These are phyloP conservation scores for Dalechampia spathulata DNA, from an alignment of 441 rosid species.

Conservation along the genomic window DNA sequence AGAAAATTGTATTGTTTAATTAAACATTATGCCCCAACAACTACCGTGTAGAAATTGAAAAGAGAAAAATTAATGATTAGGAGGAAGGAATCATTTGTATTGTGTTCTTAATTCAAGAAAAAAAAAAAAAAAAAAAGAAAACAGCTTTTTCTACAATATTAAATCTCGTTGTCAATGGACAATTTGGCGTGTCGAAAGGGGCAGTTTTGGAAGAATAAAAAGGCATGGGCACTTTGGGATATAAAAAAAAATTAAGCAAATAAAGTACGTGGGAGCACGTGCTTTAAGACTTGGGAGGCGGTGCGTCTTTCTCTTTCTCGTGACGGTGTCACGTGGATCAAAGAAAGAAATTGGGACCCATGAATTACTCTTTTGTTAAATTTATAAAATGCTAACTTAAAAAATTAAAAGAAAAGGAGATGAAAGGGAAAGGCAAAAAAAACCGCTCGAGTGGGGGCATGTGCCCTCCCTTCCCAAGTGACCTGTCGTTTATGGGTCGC, in stretches of 20 bases:
- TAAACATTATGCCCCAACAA: too few species aligned
- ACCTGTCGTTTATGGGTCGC: conserved; percentile 43
- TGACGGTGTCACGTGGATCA: conserved; percentile 55
- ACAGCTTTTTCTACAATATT: too few species aligned
- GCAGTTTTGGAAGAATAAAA: not conserved
- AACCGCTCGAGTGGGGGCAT: conserved; percentile 34
- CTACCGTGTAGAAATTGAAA: too few species aligned
- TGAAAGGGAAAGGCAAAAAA: conserved; percentile 1
- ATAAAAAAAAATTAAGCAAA: too few species aligned
- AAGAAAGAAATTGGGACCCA: conserved; percentile 21
- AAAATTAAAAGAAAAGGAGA: too few species aligned
- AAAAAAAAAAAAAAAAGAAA: too few species aligned
- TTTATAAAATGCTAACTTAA: too few species aligned
- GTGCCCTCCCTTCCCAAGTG: conserved; percentile 30
- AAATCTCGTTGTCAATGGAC: too few species aligned
- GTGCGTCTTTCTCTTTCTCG: conserved; percentile 36
- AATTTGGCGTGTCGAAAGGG: not conserved
- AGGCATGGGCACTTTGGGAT: not conserved
- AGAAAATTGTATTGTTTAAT: too few species aligned
- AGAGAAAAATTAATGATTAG: too few species aligned
- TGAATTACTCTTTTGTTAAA: not conserved
- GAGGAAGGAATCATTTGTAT: too few species aligned
- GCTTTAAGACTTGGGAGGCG: conserved; percentile 27
- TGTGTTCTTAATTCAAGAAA: too few species aligned
- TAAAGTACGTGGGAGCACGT: conserved; percentile 30